Percentiles rank a stretch among this genome's conserved stretches.
These are phyloP conservation scores for Golubevia sp. DNA, from an alignment of 1,284 basidiomycete genomes.

Conservation along the genomic window DNA sequence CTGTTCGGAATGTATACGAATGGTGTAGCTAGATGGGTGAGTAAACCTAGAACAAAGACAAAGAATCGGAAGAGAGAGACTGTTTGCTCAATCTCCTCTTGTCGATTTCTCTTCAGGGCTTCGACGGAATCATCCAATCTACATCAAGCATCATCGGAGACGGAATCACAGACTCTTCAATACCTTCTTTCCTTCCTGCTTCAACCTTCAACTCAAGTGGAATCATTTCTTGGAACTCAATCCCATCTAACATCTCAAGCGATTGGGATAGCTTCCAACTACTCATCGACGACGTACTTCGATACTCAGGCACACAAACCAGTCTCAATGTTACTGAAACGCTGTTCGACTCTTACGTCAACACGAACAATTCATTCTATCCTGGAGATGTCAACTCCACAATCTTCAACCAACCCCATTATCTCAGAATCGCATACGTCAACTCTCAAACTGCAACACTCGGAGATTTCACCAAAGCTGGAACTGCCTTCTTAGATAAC, in stretches of 20 bases:
- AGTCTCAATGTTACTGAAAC: conserved; percentile 24
- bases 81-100: background rate
- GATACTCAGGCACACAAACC: conserved; percentile 71
- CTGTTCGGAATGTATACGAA: conserved; percentile 76
- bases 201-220: conserved; percentile 68
- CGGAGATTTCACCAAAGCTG: conserved; percentile 82
- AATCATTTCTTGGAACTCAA: conserved; percentile 69
- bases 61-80: background rate
- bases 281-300: conserved; percentile 81
- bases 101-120: conserved; percentile 70
- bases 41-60: background rate
- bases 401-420: conserved; percentile 70
- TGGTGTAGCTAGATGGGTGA: conserved; percentile 51
- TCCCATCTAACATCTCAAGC: conserved; percentile 63
- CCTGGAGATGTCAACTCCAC: conserved; percentile 68
- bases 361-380: conserved; percentile 66
- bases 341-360: conserved; percentile 11
- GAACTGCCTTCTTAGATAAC: conserved; percentile 73
- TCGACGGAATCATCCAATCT: conserved; percentile 80
- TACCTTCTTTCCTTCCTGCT: conserved; percentile 76
- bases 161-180: conserved; percentile 71
- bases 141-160: conserved; percentile 75
- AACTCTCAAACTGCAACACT: conserved; percentile 60
- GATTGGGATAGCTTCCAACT: conserved; percentile 77
- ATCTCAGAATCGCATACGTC: conserved; percentile 76